Base-by-base conservation (phyloP, 2,329 filamentous ascomycete genomes). In the Colletotrichum sp. region DNA sequence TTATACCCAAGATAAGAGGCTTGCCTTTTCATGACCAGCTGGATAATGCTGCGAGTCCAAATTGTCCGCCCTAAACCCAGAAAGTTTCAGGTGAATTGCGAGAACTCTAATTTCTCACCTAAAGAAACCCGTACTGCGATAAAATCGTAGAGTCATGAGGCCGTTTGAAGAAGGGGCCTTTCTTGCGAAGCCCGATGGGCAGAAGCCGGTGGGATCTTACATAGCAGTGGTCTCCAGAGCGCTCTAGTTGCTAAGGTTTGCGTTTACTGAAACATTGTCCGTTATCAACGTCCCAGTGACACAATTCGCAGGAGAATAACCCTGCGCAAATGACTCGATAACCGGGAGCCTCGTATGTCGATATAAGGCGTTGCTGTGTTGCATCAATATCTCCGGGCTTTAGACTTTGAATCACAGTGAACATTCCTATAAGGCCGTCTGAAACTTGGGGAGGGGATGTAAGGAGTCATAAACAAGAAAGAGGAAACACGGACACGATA, bases 311-410 rank as follows among this genome's bases (percentile, higher is more conserved):
- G 19, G 0, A 2, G 3, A 48, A 48, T 48, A 48, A n/a, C 39
- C 39, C 39, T 48, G 39, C 19, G 9, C 19, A n/a, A 48, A 48
- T n/a, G 39, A 48, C 39, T 48, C 39, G 39, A 48, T 48, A 48
- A 48, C 3, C 0, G 4, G 19, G 19, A 48, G 39, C 19, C 5
- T 48, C 39, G 3, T 48, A 1, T 12, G n/a, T 48, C 19, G 1
- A n/a, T 0, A 1, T 48, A n/a, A 48, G 0, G 9, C 39, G 5
- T 48, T 0, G 11, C 39, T 25, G 25, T 25, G 25, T 25, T 25
- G 4, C 9, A 4, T 12, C 0, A 0, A 6, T 12, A 48, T 48
- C 19, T 48, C 19, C 9, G 39, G n/a, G 19, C 0, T 0, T n/a
- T 48, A 48, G 39, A 48, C 9, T n/a, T 48, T 48, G 3, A 11